These are phyloP conservation scores for Fagus crenata DNA, from an alignment of 306 rosid genomes.

Conservation along the genomic window DNA sequence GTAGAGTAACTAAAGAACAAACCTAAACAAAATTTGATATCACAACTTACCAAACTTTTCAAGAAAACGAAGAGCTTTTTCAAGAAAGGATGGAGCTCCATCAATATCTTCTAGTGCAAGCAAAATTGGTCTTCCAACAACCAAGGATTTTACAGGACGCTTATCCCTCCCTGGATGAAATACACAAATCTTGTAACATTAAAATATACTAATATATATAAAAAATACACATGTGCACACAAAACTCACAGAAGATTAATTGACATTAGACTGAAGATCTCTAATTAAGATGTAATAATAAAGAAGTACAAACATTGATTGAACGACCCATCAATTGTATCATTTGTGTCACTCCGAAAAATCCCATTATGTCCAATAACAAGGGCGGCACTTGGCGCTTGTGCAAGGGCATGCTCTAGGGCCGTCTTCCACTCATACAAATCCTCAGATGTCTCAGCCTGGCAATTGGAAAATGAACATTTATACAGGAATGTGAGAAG, in stretches of 20 bases:
- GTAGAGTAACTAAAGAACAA: not conserved
- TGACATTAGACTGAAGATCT: conserved; percentile 16
- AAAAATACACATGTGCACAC: not conserved
- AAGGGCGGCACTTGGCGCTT: conserved; percentile 99
- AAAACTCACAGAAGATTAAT: conserved; percentile 19
- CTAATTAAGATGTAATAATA: conserved; percentile 15
- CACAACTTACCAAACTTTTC: conserved; percentile 79
- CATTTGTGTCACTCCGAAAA: conserved; percentile 75
- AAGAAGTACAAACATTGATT: conserved; percentile 75
- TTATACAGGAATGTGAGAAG: conserved; percentile 11
- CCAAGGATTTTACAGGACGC: conserved; percentile 91
- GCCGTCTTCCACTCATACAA: conserved; percentile 96
- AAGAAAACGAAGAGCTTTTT: conserved; percentile 88
- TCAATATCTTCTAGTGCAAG: conserved; percentile 98
- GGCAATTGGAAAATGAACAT: conserved; percentile 24
- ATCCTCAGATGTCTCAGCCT: conserved; percentile 98
- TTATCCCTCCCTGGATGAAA: conserved; percentile 80
- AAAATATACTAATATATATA: not conserved
- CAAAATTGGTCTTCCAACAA: conserved; percentile 96
- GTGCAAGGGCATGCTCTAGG: conserved; percentile 94
- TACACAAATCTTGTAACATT: conserved; percentile 20
- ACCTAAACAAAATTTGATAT: conserved; percentile 1
- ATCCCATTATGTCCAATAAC: conserved; percentile 98
- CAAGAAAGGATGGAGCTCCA: conserved; percentile 98
- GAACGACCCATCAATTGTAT: conserved; percentile 86